Base-by-base conservation (phyloP, 2,329 filamentous ascomycete species). In the Aspergillus pseudoglaucus region DNA sequence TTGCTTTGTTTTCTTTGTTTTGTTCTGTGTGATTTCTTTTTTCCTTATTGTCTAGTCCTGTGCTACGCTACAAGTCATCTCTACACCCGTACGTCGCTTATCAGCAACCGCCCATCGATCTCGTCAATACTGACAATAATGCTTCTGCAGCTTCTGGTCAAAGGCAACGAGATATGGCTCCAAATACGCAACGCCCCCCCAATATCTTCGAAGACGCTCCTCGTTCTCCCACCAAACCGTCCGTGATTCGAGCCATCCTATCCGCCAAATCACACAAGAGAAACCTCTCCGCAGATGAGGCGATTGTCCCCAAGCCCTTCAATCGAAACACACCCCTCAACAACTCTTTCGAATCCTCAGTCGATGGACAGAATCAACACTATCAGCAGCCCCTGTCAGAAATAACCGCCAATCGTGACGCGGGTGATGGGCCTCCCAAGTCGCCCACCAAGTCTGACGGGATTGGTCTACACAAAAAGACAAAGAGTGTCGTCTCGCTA, bases 181-280 rank as follows among this genome's bases (percentile, higher is more conserved):
- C 61, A 42, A 61, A 46, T 53, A 55, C 59, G 39, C 53, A 63
- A 47, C 22, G 22, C 6, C 54, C 55, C 45, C 60, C 63, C 10
- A 53, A 59, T 45, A 69, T 68, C 48, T 70, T 70, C 53, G 65
- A 69, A 43, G 66, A 71, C 54, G 59, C 65, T 44, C 61, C 58
- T 50, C 62, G 61, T 47, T 51, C 56, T 15, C 60, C 62, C 9
- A 58, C 62, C 37, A 70, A 65, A 48, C 66, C 76, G 7, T 74
- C 73, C 33, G 69, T 75, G 39, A 67, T 82, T 51, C 76, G 75
- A 59, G 76, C 77, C 17, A 73, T 81, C 47, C 74, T 81, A 55
- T 68, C 71, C 17, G 66, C 76, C 44, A 78, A 74, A 60, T 62
- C 64, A 48, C 72, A 78, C 58, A 75, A 72, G 55, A 71, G 74